Conservation (phyloP, 2,329 filamentous ascomycete genomes). For the Phaeophleospora eucalypticola region DNA sequence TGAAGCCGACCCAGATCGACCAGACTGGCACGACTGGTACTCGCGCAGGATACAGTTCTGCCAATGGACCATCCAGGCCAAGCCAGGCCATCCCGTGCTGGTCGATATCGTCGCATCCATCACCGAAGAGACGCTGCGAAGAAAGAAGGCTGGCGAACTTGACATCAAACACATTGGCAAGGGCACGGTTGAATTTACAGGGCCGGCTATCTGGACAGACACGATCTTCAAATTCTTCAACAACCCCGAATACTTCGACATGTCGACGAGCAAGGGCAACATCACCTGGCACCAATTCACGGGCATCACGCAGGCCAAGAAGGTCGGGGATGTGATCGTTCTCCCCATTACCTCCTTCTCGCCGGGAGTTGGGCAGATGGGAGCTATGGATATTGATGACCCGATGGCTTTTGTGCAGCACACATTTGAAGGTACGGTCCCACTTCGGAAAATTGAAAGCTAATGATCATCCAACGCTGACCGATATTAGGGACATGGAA, state of each 20-base stretch:
- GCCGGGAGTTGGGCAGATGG: constrained; percentile 90
- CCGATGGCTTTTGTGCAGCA: constrained; percentile 98
- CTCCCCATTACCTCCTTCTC: constrained; percentile 97
- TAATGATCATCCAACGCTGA: constrained; percentile 6
- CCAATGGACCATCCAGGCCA: constrained; percentile 97
- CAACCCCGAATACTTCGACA: constrained; percentile 81
- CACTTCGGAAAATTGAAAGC: not conserved
- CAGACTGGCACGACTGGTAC: constrained; percentile 94
- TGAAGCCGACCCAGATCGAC: constrained; percentile 89
- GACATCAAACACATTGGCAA: constrained; percentile 58
- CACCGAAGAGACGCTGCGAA: constrained; percentile 71
- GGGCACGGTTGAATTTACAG: constrained; percentile 88
- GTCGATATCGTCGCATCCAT: constrained; percentile 83
- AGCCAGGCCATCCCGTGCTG: constrained; percentile 88
- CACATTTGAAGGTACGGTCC: constrained; percentile 77
- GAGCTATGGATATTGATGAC: constrained; percentile 79
- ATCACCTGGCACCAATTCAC: constrained; percentile 89
- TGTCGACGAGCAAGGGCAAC: constrained; percentile 63
- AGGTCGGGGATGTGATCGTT: constrained; percentile 88
- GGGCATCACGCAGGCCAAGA: constrained; percentile 75
- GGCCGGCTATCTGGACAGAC: constrained; percentile 93
- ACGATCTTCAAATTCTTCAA: constrained; percentile 90
- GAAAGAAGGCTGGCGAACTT: constrained; percentile 65
- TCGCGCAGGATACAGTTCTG: constrained; percentile 95
- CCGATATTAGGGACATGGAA: constrained; percentile 64